phyloP scores from a whole-genome alignment of 495 filamentous ascomycete species.

The Cryomyces antarcticus region DNA sequence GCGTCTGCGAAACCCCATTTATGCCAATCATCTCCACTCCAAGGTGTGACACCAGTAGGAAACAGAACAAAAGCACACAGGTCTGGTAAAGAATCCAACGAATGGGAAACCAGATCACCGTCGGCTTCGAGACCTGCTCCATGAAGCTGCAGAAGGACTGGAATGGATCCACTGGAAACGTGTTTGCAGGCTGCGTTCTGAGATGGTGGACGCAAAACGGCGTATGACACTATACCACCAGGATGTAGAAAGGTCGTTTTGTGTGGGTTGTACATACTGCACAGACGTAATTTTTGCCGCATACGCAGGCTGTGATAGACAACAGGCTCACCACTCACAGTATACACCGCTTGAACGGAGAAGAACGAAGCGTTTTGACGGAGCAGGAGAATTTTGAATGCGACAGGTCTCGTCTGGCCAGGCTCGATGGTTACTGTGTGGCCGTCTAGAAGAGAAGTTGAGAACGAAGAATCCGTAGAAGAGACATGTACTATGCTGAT shows the following conservation, averaged over 20 bases:
- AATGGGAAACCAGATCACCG: constrained; percentile 22
- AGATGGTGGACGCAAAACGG: constrained; percentile 36
- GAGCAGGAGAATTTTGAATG: constrained; percentile 11
- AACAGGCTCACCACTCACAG: neutral
- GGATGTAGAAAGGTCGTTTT: constrained; percentile 38
- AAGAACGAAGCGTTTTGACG: constrained; percentile 1
- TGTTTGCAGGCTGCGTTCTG: constrained; percentile 12
- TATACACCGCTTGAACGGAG: neutral
- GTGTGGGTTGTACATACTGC: constrained; percentile 24
- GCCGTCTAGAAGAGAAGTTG: neutral
- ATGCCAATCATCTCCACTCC: constrained; percentile 47
- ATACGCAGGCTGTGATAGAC: neutral
- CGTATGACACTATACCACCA: constrained; percentile 36
- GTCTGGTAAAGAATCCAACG: constrained; percentile 28
- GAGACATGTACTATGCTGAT: too few species aligned
- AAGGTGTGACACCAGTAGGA: constrained; percentile 37
- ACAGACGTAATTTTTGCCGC: constrained; percentile 3
- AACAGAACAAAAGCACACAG: constrained; percentile 36
- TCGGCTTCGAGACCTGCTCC: constrained; percentile 38
- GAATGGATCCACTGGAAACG: constrained; percentile 8
- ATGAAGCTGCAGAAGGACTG: constrained; percentile 30
- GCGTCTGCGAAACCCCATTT: constrained; percentile 37
- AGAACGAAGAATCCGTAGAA: too few species aligned
- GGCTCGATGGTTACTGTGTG: too few species aligned
- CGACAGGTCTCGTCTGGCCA: constrained; percentile 24